Evolutionary conservation across 2,329 filamentous ascomycete species (phyloP), one percentile per base, ranked within the genome.

Genomic region (Neofusicoccum sp.): DNA sequence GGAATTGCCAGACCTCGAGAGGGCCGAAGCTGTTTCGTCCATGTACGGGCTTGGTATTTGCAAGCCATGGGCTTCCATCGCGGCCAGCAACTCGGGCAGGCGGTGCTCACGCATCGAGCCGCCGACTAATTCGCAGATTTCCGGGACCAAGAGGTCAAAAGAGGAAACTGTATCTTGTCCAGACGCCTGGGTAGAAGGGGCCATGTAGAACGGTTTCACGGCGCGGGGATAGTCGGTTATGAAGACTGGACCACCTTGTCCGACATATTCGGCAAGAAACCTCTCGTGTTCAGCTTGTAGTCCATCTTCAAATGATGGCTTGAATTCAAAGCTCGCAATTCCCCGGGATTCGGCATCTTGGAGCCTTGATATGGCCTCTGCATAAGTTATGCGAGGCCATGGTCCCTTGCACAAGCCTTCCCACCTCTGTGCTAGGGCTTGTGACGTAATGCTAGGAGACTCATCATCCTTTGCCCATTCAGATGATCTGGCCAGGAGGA

Each of bases 181-280:
- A 33, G 49, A 28, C 14, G 60, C 45, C 31, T 65, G 62, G 58
- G 54, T 63, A 33, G 72, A 73, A 14, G 86, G 84, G 2, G 84
- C 75, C 89, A 92, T 93, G 75, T 93, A 99, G 76, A 98, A 99
- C 9, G 93, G 91, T 77, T 99, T 99, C 73, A 95, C 86, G 49
- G 82, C 80, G 65, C 85, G 85, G n/a, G 95, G 95, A 71, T 97
- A 99, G 73, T 97, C 83, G 12, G 93, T 98, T 65, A 99, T 87
- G 72, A 98, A 98, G 45, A 98, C 82, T 6, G 95, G 95, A 1
- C 78, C 76, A 16, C 82, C 81, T 49, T 83, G 78, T 65, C 87
- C 87, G 45, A 93, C 70, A 28, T 79, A 79, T 58, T 85, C 81
- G 49, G 95, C 92, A 58, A 99, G 82, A 72, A 87, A 96, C 71